A percentile compares a stretch with the other conserved stretches of the same genome.
These are phyloP conservation scores for Diplodia sapinea DNA, from an alignment of 2,329 filamentous ascomycete species.

Conservation along the genomic window DNA sequence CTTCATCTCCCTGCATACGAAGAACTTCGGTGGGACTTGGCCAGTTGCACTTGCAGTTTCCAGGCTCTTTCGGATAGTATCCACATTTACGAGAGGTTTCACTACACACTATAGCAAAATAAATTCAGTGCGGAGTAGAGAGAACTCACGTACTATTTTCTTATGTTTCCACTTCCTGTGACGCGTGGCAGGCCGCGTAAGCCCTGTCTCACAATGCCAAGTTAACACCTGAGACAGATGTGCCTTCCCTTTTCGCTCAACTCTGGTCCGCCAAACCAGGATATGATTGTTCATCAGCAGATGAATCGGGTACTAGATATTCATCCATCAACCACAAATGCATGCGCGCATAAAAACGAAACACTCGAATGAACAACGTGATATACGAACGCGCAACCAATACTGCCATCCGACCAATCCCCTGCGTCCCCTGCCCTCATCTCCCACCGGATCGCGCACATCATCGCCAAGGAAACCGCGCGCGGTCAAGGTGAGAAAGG, in stretches of 20 bases:
- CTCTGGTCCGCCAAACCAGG: neutral
- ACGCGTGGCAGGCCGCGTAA: neutral
- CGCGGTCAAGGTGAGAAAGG: neutral
- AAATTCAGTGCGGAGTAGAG: no score
- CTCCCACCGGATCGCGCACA: neutral
- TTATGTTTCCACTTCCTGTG: neutral
- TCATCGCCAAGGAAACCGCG: neutral
- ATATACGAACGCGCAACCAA: neutral
- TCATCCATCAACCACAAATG: neutral
- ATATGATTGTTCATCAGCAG: neutral
- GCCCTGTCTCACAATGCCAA: neutral
- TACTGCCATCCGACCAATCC: neutral
- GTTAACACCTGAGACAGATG: neutral
- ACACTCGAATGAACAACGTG: neutral
- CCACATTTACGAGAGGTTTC: no score
- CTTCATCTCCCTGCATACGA: no score
- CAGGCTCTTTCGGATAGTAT: no score
- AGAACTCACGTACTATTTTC: neutral
- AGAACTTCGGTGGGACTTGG: no score
- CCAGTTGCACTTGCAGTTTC: no score
- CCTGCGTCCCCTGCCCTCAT: neutral
- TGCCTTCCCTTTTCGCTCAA: neutral
- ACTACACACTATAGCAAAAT: no score
- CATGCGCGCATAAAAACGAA: neutral
- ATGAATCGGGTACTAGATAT: neutral